Percentiles rank a stretch among this genome's conserved stretches.
These are phyloP conservation scores for Trichoderma cornu-damae DNA, from an alignment of 2,329 filamentous ascomycete species.

Conservation along the genomic window DNA sequence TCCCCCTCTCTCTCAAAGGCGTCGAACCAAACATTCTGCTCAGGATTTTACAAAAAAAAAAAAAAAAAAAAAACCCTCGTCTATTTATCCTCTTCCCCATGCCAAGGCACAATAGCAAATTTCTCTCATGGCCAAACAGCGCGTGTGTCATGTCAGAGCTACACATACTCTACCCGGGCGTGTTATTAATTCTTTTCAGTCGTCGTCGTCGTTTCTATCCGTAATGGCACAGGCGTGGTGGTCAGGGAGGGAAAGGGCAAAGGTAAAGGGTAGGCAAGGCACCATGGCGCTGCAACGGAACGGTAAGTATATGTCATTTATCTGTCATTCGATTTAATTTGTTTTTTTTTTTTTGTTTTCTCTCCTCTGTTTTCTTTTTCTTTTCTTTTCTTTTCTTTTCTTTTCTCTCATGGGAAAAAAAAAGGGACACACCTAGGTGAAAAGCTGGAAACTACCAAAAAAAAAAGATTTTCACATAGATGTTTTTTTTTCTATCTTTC, in stretches of 20 bases:
- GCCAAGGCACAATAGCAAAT: neutral
- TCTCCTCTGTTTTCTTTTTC: neutral
- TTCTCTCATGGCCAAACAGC: neutral
- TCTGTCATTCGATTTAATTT: neutral
- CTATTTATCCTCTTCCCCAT: neutral
- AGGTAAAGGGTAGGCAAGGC: neutral
- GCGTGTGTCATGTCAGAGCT: neutral
- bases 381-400: neutral
- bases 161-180: neutral
- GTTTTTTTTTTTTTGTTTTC: neutral
- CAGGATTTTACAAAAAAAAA: constrained; percentile 2
- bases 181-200: neutral
- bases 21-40: neutral
- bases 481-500: neutral
- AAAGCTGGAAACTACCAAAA: neutral
- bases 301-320: neutral
- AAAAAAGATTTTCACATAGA: constrained; percentile 6
- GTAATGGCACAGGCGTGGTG: constrained; percentile 1
- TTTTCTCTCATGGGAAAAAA: neutral
- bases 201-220: neutral
- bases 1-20: neutral
- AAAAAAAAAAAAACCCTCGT: too few relatives aligned
- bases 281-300: neutral
- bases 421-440: neutral
- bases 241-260: neutral